Percentiles rank a stretch among this genome's conserved stretches.
Evolutionary conservation across 371 early-diverging fungal species (phyloP).

Genomic region (Mucor sp.): DNA sequence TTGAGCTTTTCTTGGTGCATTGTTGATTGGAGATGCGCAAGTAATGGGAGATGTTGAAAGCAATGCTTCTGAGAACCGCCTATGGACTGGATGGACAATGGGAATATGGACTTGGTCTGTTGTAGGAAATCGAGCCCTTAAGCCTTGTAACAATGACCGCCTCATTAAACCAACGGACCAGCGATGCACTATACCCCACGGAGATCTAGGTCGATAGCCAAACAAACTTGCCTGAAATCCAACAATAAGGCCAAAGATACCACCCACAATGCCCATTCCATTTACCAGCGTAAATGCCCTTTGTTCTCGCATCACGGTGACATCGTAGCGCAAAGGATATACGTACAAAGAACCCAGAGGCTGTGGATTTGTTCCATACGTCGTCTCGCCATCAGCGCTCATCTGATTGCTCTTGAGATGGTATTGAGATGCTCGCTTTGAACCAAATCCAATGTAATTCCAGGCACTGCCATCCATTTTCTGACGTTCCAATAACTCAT

Average conservation of each 20-base stretch:
- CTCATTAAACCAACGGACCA: conserved; percentile 31
- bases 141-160: conserved; percentile 24
- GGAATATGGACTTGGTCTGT: conserved; percentile 20
- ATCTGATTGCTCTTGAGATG: conserved; percentile 18
- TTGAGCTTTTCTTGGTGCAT: neutral
- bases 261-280: conserved; percentile 40
- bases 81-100: conserved; percentile 39
- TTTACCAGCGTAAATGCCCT: conserved; percentile 36
- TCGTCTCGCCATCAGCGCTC: conserved; percentile 9
- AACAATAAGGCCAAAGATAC: conserved; percentile 34
- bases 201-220: conserved; percentile 37
- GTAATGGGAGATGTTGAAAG: neutral
- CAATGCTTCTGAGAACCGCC: conserved; percentile 9
- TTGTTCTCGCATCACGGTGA: conserved; percentile 24
- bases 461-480: conserved; percentile 16
- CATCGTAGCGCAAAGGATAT: conserved; percentile 17
- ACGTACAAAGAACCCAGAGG: conserved; percentile 26
- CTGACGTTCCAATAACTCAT: conserved; percentile 20
- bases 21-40: neutral
- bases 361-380: neutral
- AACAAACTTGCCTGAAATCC: conserved; percentile 30
- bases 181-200: conserved; percentile 39
- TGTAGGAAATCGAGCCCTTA: conserved; percentile 23
- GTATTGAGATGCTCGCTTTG: conserved; percentile 22
- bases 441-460: conserved; percentile 33